Conservation (phyloP, 2,329 filamentous ascomycete species). For the Tolypocladium sp. region DNA sequence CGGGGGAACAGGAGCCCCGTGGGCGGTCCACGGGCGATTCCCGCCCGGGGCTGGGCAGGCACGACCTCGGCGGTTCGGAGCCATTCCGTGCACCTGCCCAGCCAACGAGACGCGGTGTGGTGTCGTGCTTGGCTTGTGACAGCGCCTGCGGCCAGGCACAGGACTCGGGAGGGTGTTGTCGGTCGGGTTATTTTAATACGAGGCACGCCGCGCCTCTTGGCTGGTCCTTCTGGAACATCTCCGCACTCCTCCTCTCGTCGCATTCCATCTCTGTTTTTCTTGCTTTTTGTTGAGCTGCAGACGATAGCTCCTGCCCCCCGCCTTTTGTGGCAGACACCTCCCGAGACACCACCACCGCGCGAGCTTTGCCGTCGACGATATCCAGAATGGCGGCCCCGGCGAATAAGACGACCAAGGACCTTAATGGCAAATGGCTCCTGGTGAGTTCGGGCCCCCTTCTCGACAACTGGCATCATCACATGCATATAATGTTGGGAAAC, state of each 20-base stretch:
- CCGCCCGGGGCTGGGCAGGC: neutral
- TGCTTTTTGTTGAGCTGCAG: neutral
- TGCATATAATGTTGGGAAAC: neutral
- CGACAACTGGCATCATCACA: neutral
- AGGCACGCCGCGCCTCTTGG: neutral
- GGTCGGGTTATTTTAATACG: neutral
- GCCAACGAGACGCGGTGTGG: neutral
- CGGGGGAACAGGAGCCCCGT: neutral
- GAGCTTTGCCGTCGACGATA: neutral
- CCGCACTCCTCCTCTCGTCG: neutral
- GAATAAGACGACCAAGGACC: constrained; percentile 55
- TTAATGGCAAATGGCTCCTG: constrained; percentile 62
- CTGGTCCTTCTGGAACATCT: neutral
- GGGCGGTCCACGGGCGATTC: neutral
- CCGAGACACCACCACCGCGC: neutral
- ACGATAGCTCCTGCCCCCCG: neutral
- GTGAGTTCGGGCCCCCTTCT: constrained; percentile 31
- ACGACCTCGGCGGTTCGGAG: neutral
- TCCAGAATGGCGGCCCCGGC: constrained; percentile 61
- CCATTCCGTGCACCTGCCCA: neutral
- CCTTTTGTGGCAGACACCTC: neutral
- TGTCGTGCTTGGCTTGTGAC: neutral
- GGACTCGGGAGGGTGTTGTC: neutral
- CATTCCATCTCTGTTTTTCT: neutral
- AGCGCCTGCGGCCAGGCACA: neutral